Evolutionary conservation across 306 rosid species (phyloP), one percentile per base, ranked within the genome.

Genomic region (Alnus glutinosa): DNA sequence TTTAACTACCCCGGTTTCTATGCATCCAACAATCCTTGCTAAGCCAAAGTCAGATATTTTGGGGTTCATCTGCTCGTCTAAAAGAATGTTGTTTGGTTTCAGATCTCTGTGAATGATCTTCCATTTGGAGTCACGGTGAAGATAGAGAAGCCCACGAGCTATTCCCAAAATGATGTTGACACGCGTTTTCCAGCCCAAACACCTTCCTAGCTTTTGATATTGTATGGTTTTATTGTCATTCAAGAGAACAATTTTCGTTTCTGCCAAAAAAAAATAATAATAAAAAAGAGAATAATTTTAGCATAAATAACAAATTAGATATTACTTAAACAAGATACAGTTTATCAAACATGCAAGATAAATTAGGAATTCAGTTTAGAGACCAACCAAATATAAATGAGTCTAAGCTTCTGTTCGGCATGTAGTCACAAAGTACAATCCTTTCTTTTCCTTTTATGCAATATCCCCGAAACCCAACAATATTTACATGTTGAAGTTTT

Each of bases 331-430:
- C 48, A 76, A 34, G 23, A 49, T 16, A 64, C 3, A 66, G 32
- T 5, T 11, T 75, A 8, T n/a, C 37, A 18, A 77, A 7, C 15
- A 68, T 13, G 0, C 2, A 50, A 9, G 4, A 19, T 15, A 23
- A 23, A 39, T 1, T 62, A 68, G 30, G 32, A 37, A 16, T n/a
- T 19, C 6, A 0, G 44, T 19, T 46, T 44, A 1, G 54, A 77
- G 1, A 66, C 89, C 59, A 16, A 83, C 93, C 86, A 58, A 91
- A 91, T 74, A 91, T 44, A 39, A 83, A 77, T 8, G 70, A 69
- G 81, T 90, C 92, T 49, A 87, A 32, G 51, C 91, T 85, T 84
- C 77, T 83, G 64, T 90, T 87, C 3, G 83, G 80, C 91, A 84
- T 79, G 74, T 77, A 84, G 34, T 89, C 90, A 55, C 86, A 89